phyloP scores from a whole-genome alignment of 2,329 filamentous ascomycete genomes.

The Penicillium concentricum region DNA sequence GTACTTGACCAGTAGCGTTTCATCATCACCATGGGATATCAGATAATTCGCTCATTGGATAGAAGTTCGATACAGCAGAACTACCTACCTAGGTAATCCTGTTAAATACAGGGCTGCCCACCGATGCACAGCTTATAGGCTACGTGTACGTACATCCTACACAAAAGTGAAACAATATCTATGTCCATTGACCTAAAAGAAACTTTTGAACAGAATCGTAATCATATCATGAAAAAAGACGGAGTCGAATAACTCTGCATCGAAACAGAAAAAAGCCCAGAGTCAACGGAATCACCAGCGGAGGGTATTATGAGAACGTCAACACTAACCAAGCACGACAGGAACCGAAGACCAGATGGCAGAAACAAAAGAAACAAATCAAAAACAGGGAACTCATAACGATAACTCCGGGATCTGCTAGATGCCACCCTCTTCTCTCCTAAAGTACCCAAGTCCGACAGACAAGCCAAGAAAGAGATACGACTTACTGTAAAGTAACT shows the following conservation, averaged over 20 bases:
- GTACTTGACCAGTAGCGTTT: not conserved
- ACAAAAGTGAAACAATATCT: slow-evolving; percentile 1
- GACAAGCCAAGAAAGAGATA: not conserved
- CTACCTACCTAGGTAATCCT: too few species aligned
- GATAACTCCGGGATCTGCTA: slow-evolving; percentile 12
- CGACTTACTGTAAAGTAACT: not conserved
- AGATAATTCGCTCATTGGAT: not conserved
- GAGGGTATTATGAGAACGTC: slow-evolving; percentile 13
- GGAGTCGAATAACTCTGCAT: slow-evolving; percentile 7
- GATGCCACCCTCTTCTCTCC: slow-evolving; percentile 3
- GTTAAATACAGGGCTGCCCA: not conserved
- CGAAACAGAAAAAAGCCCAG: slow-evolving; percentile 3
- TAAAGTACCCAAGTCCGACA: not conserved
- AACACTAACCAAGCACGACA: slow-evolving; percentile 11
- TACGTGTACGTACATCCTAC: not conserved
- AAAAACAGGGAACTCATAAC: not conserved
- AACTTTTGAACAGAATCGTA: slow-evolving; percentile 15
- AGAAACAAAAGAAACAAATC: slow-evolving; percentile 3
- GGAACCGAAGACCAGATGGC: slow-evolving; percentile 11
- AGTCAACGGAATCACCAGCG: slow-evolving; percentile 13
- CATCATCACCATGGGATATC: not conserved
- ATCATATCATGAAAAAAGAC: slow-evolving; percentile 9
- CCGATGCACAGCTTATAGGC: not conserved
- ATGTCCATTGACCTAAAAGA: slow-evolving; percentile 9
- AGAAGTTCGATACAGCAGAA: not conserved